Base-by-base conservation (phyloP, 495 filamentous ascomycete species). In the Aspergillus kassunensis region DNA sequence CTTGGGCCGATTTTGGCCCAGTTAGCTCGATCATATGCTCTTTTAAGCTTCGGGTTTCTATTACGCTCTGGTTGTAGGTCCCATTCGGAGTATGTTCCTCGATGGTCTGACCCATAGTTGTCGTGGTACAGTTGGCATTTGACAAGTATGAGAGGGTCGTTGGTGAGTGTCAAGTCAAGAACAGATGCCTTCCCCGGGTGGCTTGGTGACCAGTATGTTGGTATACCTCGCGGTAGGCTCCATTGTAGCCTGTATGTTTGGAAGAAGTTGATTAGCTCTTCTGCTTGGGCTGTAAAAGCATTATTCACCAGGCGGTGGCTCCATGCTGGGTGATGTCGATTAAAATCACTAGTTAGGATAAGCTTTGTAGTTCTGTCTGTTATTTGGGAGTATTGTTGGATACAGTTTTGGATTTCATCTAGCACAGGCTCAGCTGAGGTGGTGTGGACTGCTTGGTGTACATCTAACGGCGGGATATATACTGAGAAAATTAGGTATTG, bases 401-500 rank as follows among this genome's bases (percentile, higher is more conserved):
- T 39, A 11, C 35, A 39, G 35, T n/a, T 13, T 13, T 39, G 15
- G 35, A 39, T 39, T 16, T 39, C 35, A 6, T 6, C 16, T 16
- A 39, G 35, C 35, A 39, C 20, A 3, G 15, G 15, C 18, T 39
- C 15, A 16, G 49, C 21, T 43, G 9, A 36, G 33, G 49, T 27
- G 36, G 51, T 21, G 10, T 55, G 27, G 20, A 31, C 19, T 21
- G 45, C 13, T 13, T 57, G 10, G 19, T 34, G 9, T 29, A 42
- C 35, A 27, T 41, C 24, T 21, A 60, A 27, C 16, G 33, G 51
- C 13, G 44, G 54, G 29, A 62, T 56, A 36, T 64, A 62, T 2
- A 64, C 49, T 1, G 53, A 62, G 44, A 62, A 64, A 13, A 64
- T n/a, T 5, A 62, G 58, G 15, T 46, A 31, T 47, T 67, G 51